Percentiles rank a stretch among this genome's conserved stretches.
phyloP scores from a whole-genome alignment of 345 rosid species.

The Carallia pectinifolia region DNA sequence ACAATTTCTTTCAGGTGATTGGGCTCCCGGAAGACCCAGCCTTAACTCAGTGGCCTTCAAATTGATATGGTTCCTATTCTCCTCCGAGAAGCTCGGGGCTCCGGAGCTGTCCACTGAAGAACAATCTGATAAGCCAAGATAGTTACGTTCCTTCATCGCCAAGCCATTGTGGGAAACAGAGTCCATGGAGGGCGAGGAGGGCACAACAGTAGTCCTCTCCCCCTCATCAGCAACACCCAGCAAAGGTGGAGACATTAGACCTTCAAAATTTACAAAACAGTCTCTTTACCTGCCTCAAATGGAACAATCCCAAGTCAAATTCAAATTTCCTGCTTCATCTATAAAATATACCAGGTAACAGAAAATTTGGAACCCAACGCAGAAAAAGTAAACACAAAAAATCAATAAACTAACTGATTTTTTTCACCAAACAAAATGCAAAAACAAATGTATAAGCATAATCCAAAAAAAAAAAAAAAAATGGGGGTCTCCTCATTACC shows the following conservation, averaged over 20 bases:
- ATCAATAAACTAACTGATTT: no score
- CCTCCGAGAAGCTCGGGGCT: slow-evolving; percentile 43
- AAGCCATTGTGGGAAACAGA: slow-evolving; percentile 40
- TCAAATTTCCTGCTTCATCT: slow-evolving; percentile 2
- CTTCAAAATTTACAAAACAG: slow-evolving; percentile 19
- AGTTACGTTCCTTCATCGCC: slow-evolving; percentile 65
- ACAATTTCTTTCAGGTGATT: slow-evolving; percentile 60
- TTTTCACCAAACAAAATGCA: no score
- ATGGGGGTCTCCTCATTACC: no score
- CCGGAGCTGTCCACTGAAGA: slow-evolving; percentile 79
- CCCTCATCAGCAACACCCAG: slow-evolving; percentile 56
- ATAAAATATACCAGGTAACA: background rate
- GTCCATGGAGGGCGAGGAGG: slow-evolving; percentile 46
- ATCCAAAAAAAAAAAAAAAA: no score
- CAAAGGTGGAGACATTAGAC: slow-evolving; percentile 68
- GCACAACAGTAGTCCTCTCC: slow-evolving; percentile 42
- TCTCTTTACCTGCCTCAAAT: slow-evolving; percentile 25
- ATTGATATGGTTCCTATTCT: slow-evolving; percentile 56
- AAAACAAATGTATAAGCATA: no score
- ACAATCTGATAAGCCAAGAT: slow-evolving; percentile 70
- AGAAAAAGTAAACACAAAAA: no score
- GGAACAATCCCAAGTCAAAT: slow-evolving; percentile 8
- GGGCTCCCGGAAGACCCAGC: slow-evolving; percentile 85
- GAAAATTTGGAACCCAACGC: background rate
- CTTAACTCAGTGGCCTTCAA: slow-evolving; percentile 82